Evolutionary conservation across 768 basidiomycete genomes (phyloP).

Genomic region (Xerocomellus amylosporus): DNA sequence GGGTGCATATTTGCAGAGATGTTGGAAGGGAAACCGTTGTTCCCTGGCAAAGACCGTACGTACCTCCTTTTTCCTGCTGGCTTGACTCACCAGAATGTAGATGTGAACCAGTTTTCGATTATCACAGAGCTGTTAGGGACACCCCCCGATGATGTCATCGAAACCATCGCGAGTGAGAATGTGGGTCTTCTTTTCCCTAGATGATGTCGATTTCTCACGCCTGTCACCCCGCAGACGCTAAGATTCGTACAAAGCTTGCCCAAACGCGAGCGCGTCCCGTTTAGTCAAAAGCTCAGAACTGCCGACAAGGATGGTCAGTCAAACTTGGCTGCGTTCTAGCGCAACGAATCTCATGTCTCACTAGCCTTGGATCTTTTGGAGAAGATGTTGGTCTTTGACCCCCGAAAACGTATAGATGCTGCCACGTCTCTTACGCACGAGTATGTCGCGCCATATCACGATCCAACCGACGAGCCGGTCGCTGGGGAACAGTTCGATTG

Average conservation of each 20-base stretch:
- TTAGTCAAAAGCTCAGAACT: constrained; percentile 88
- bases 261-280: constrained; percentile 93
- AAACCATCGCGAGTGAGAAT: constrained; percentile 97
- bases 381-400: constrained; percentile 99
- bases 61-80: constrained; percentile 19
- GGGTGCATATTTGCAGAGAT: constrained; percentile 99
- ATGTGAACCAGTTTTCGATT: constrained; percentile 99
- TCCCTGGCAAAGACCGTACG: constrained; percentile 99
- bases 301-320: constrained; percentile 78
- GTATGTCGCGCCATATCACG: constrained; percentile 97
- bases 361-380: constrained; percentile 92
- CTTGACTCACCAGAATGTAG: constrained; percentile 41
- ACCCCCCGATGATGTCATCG: constrained; percentile 99
- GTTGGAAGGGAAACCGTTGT: constrained; percentile 97
- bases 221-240: constrained; percentile 64
- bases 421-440: constrained; percentile 85
- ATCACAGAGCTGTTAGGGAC: constrained; percentile 98
- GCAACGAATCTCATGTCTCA: constrained; percentile 2
- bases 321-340: background rate
- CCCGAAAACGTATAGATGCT: constrained; percentile 94
- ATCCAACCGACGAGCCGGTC: constrained; percentile 95
- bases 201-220: constrained; percentile 11
- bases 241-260: constrained; percentile 98
- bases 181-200: constrained; percentile 43
- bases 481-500: constrained; percentile 96